phyloP scores from a whole-genome alignment of 768 basidiomycete species.

The Gymnopilus junonius region DNA sequence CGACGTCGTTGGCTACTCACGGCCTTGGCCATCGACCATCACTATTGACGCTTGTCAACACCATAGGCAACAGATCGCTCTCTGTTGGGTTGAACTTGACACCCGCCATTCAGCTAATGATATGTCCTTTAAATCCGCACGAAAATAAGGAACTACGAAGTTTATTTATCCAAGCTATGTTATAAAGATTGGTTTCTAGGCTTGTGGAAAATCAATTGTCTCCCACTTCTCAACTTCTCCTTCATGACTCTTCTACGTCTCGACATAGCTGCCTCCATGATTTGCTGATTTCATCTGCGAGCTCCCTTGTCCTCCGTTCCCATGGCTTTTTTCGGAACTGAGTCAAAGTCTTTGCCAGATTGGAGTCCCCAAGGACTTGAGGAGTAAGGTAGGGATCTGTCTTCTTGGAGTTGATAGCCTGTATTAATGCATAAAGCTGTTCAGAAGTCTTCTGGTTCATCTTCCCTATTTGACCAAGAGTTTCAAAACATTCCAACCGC shows the following conservation, averaged over 20 bases:
- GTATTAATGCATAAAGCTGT: conserved; percentile 18
- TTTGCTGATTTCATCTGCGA: conserved; percentile 10
- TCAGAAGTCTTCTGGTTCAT: conserved; percentile 19
- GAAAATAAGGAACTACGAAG: too few species aligned
- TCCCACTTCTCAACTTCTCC: not conserved
- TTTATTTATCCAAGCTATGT: too few species aligned
- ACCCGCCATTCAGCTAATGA: too few species aligned
- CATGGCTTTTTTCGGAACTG: conserved; percentile 6
- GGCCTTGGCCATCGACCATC: too few species aligned
- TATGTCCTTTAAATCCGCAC: too few species aligned
- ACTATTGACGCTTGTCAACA: too few species aligned
- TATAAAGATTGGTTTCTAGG: too few species aligned
- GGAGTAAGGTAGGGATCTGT: conserved; percentile 3
- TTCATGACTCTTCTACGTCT: not conserved
- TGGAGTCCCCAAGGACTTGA: conserved; percentile 5
- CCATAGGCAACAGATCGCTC: not conserved
- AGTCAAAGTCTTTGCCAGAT: conserved; percentile 6
- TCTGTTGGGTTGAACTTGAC: not conserved
- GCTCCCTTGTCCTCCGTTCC: not conserved
- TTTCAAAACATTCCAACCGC: conserved; percentile 14
- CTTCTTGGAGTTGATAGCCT: conserved; percentile 15
- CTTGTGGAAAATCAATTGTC: not conserved
- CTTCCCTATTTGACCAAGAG: conserved; percentile 24
- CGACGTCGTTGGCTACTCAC: too few species aligned
- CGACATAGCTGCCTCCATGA: conserved; percentile 11